A percentile compares a stretch with the other conserved stretches of the same genome.
phyloP scores from a whole-genome alignment of 148 eudicot genomes.

The Vaccinium macrocarpon region DNA sequence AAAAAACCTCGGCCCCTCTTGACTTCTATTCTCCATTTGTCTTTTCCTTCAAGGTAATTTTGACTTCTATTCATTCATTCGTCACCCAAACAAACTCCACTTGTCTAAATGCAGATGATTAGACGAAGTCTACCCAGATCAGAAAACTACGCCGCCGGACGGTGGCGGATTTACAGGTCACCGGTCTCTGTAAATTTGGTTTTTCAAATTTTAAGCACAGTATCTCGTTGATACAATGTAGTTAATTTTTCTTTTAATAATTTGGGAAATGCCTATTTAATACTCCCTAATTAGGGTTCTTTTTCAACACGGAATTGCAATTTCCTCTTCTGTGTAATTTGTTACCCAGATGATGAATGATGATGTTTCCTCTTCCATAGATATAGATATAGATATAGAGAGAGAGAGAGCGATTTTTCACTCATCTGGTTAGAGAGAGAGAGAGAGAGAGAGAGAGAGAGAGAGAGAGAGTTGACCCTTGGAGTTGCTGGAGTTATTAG shows the following conservation, averaged over 20 bases:
- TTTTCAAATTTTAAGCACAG: not conserved
- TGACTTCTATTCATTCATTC: not conserved
- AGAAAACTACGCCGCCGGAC: not conserved
- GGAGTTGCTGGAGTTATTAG: slow-evolving; percentile 8
- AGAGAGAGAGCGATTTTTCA: slow-evolving; percentile 7
- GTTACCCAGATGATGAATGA: not conserved
- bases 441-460: not conserved
- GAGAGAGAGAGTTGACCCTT: slow-evolving; percentile 20
- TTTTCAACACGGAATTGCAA: not conserved
- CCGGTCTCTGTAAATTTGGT: not conserved
- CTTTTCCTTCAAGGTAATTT: not conserved
- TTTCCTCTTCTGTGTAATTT: not conserved
- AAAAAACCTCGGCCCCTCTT: not conserved
- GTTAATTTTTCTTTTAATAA: not conserved
- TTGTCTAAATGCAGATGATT: not conserved
- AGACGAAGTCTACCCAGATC: not conserved
- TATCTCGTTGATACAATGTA: not conserved
- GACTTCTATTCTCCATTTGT: not conserved
- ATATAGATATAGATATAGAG: not conserved
- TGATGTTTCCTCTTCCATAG: not conserved
- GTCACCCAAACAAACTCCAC: too few species aligned
- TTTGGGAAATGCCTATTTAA: not conserved
- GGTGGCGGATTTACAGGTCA: not conserved
- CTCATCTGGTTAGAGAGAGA: not conserved
- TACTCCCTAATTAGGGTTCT: not conserved